Base-by-base conservation (phyloP, 352 stramenopile genomes). In the Pythium sukuiense region DNA sequence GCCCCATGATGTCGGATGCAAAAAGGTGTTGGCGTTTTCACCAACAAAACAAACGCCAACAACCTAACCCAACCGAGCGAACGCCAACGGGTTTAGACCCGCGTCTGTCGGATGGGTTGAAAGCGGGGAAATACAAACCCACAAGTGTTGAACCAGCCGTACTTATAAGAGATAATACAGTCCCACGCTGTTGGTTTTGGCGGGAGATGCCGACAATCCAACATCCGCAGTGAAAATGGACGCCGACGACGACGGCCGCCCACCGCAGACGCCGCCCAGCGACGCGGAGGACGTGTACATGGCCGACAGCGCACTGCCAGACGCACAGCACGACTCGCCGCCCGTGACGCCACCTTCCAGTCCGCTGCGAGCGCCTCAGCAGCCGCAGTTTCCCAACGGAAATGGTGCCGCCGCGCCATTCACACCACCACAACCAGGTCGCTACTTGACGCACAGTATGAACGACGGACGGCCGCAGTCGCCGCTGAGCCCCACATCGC, bases 321-420 rank as follows among this genome's bases (percentile, higher is more conserved):
- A 49, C 8, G 55, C 49, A n/a, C 41, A 57, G 32, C 46, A 70
- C 24, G 74, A 72, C 30, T 82, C 80, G 27, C 81, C 81, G 24
- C 79, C 80, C 32, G 66, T 71, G 8, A 90, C 85, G 45, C 85
- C 85, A 29, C 84, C 84, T 14, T 89, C 81, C 48, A 90, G 80
- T 65, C 77, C 84, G 33, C 61, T 76, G 65, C 56, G 57, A 12
- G 37, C 52, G 11, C 6, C 45, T 61, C 62, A 18, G 14, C 65
- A 72, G 45, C 45, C n/a, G n/a, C 45, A 29, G 45, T 52, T 52
- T 32, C 45, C 3, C 30, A 26, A 56, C 14, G 49, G 16, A 6
- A 61, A 39, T 26, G 50, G 8, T 24, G 20, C 20, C 33, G 9
- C 46, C 29, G 30, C 50, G 4, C 43, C 67, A 49, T 74, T 74